Percentiles rank a stretch among this genome's conserved stretches.
phyloP scores from a whole-genome alignment of 2,329 filamentous ascomycete species.

The Aquanectria penicillioides region DNA sequence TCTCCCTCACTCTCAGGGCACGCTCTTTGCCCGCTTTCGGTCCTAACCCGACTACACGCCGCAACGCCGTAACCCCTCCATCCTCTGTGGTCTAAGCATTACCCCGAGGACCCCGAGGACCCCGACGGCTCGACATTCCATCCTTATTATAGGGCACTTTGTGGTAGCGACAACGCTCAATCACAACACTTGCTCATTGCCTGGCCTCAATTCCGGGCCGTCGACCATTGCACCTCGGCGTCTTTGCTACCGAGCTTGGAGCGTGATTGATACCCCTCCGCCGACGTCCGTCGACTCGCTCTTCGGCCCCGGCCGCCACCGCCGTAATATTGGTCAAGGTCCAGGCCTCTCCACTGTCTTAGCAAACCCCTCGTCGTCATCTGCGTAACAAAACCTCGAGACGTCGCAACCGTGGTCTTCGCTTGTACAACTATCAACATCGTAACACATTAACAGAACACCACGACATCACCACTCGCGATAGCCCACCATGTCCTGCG shows the following conservation, averaged over 20 bases:
- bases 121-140: slow-evolving; percentile 6
- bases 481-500: slow-evolving; percentile 38
- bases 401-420: slow-evolving; percentile 1
- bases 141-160: neutral
- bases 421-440: neutral
- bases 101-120: slow-evolving; percentile 14
- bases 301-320: slow-evolving; percentile 16
- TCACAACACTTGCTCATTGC: too few species aligned
- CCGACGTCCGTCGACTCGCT: neutral
- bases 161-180: too few species aligned
- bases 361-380: slow-evolving; percentile 16
- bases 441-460: too few species aligned
- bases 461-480: slow-evolving; percentile 14
- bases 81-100: neutral
- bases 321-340: neutral
- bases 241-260: slow-evolving; percentile 4
- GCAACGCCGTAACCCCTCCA: too few species aligned
- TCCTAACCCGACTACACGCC: too few species aligned
- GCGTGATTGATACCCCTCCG: neutral
- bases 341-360: too few species aligned
- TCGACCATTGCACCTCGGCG: neutral
- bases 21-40: too few species aligned
- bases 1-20: too few species aligned
- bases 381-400: slow-evolving; percentile 12
- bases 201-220: too few species aligned